phyloP scores from a whole-genome alignment of 352 stramenopile species.

The Phytopythium oedochilum region DNA sequence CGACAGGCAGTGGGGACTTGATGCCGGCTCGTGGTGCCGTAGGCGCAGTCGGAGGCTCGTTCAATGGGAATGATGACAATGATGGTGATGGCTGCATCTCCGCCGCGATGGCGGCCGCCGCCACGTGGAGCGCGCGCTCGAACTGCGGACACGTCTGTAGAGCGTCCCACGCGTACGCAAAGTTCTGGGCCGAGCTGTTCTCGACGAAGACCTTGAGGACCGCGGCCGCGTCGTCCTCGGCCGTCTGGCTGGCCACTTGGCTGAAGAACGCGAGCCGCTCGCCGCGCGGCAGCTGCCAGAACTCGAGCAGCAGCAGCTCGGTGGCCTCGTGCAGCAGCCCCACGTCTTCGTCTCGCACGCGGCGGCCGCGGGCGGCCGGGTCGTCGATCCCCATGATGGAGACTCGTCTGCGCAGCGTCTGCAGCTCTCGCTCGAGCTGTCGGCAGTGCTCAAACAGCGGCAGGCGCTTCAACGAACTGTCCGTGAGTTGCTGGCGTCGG shows the following conservation, averaged over 20 bases:
- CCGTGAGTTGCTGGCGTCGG: too few species aligned
- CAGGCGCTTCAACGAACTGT: too few species aligned
- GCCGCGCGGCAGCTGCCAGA: conserved; percentile 51
- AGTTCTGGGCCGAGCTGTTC: conserved; percentile 35
- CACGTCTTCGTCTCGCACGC: conserved; percentile 25
- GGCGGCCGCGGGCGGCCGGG: not conserved
- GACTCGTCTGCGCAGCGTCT: conserved; percentile 30
- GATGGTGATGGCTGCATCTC: too few species aligned
- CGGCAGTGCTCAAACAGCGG: conserved; percentile 65
- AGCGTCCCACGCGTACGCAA: conserved; percentile 44
- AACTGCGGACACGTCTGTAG: conserved; percentile 47
- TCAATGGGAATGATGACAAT: too few species aligned
- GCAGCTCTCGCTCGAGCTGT: conserved; percentile 53
- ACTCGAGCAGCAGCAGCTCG: conserved; percentile 54
- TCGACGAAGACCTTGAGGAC: conserved; percentile 47
- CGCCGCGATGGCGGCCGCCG: not conserved
- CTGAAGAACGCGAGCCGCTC: conserved; percentile 66
- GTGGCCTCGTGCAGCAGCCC: conserved; percentile 56
- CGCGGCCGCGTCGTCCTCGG: conserved; percentile 35
- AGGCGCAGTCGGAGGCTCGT: not conserved
- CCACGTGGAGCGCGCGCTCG: conserved; percentile 26
- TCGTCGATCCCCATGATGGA: conserved; percentile 14
- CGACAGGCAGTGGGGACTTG: not conserved
- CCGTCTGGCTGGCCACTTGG: conserved; percentile 59
- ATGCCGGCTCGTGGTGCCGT: not conserved